These are phyloP conservation scores for Barbatosphaeria neglecta DNA, from an alignment of 495 filamentous ascomycete genomes.

Conservation along the genomic window DNA sequence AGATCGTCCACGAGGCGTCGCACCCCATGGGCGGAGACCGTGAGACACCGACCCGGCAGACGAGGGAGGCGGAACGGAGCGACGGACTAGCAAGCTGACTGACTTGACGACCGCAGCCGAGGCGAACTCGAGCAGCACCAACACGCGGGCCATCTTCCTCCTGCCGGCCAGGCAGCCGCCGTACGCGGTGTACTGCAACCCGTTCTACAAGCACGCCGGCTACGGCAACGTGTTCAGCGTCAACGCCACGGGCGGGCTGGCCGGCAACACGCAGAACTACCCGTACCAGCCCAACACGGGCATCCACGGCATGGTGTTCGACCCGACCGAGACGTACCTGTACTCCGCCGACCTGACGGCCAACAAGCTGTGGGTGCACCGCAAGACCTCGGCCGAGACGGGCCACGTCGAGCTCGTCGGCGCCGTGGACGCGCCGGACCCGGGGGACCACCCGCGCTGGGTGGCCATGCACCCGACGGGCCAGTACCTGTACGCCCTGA, in stretches of 20 bases:
- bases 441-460: constrained; percentile 72
- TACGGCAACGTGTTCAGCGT: constrained; percentile 70
- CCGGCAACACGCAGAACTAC: constrained; percentile 67
- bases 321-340: constrained; percentile 70
- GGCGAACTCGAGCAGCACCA: constrained; percentile 55
- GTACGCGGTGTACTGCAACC: constrained; percentile 73
- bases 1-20: constrained; percentile 64
- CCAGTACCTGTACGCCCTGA: constrained; percentile 69
- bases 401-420: constrained; percentile 57
- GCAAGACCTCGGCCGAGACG: constrained; percentile 46
- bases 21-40: constrained; percentile 50
- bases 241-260: constrained; percentile 46
- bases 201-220: constrained; percentile 75
- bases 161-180: constrained; percentile 65
- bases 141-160: constrained; percentile 77
- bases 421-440: constrained; percentile 54
- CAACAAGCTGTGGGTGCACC: constrained; percentile 80
- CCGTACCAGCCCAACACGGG: constrained; percentile 60
- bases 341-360: constrained; percentile 76
- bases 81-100: not conserved
- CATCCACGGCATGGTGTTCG: constrained; percentile 84
- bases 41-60: constrained; percentile 5
- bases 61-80: not conserved
- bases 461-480: constrained; percentile 67
- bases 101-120: constrained; percentile 40